Evolutionary conservation across 306 rosid species (phyloP), one percentile per base, ranked within the genome.

Genomic region (Potentilla sterilis): DNA sequence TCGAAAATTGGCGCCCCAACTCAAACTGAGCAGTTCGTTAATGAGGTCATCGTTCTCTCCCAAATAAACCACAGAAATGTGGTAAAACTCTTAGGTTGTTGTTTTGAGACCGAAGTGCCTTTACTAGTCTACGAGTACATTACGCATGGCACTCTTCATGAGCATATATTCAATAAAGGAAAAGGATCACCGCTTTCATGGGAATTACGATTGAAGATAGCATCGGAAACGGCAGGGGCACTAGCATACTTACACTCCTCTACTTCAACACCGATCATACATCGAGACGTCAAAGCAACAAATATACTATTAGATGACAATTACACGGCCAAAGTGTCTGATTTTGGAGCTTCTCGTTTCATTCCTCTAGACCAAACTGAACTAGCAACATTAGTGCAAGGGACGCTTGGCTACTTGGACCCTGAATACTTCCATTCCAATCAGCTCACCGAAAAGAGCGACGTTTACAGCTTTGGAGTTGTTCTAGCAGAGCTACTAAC

Each of bases 61-160:
- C 80, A 80, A 52, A 69, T 75, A 18, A 75, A 80, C 61, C 80
- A 80, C 6, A 70, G 68, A 24, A 62, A 75, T 41, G 84, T 80
- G 55, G 84, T 81, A 7, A 75, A 48, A 42, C 59, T 81, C 7
- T 15, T 81, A 0, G 80, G 84, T 15, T 81, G 80, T 35, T 81
- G 84, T 51, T 49, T 81, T 12, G 84, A 80, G 72, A 69, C 69
- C 2, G 67, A 70, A 41, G 77, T 52, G 0, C 84, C 84, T 75
- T 21, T 75, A 22, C 40, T 70, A 10, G 73, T 75, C 9, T 75
- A 75, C 4, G 74, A 76, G 77, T 76, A 40, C 52, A 54, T 81
- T 10, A 19, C n/a, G 6, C 38, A 81, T 2, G 84, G 84, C 1
- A 76, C 74, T n/a, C 74, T 76, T 16, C 70, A 5, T 13, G 51